Evolutionary conservation across 2,329 filamentous ascomycete genomes (phyloP).

Genomic region (Coniochaeta sp.): DNA sequence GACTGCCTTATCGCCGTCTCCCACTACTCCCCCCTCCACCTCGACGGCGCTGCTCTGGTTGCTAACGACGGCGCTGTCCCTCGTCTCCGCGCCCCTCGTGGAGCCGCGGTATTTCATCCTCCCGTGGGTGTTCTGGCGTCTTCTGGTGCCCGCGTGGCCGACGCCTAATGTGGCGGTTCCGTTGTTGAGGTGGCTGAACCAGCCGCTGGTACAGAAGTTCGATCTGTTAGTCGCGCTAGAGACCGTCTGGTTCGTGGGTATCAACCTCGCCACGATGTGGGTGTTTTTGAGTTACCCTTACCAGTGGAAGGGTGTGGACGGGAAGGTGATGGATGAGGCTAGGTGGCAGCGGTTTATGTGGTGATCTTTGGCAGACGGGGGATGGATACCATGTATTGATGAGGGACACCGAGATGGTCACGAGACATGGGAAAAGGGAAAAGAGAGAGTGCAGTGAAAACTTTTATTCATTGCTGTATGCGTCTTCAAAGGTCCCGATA

Average conservation of each 20-base stretch:
- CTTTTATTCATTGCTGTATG: no score
- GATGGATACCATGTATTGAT: no score
- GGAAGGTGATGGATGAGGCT: constrained; percentile 45
- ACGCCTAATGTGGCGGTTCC: constrained; percentile 4
- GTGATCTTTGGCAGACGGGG: constrained; percentile 37
- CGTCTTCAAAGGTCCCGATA: no score
- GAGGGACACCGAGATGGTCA: no score
- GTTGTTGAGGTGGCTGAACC: neutral
- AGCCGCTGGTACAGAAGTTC: constrained; percentile 15
- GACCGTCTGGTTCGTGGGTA: constrained; percentile 58
- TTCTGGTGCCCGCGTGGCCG: constrained; percentile 59
- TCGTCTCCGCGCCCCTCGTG: constrained; percentile 84
- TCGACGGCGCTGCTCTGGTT: constrained; percentile 54
- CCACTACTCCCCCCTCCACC: constrained; percentile 27
- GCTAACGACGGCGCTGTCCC: constrained; percentile 64
- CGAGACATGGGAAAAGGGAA: no score
- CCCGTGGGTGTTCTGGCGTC: constrained; percentile 87
- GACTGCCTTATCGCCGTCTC: no score
- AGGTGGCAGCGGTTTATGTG: constrained; percentile 75
- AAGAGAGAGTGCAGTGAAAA: no score
- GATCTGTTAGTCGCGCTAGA: constrained; percentile 51
- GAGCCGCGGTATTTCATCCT: constrained; percentile 96
- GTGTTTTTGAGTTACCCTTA: constrained; percentile 65
- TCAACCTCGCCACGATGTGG: constrained; percentile 63
- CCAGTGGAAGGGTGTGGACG: constrained; percentile 51